Evolutionary conservation across 495 filamentous ascomycete species (phyloP), one percentile per base, ranked within the genome.

Genomic region (Copromyces sp.): DNA sequence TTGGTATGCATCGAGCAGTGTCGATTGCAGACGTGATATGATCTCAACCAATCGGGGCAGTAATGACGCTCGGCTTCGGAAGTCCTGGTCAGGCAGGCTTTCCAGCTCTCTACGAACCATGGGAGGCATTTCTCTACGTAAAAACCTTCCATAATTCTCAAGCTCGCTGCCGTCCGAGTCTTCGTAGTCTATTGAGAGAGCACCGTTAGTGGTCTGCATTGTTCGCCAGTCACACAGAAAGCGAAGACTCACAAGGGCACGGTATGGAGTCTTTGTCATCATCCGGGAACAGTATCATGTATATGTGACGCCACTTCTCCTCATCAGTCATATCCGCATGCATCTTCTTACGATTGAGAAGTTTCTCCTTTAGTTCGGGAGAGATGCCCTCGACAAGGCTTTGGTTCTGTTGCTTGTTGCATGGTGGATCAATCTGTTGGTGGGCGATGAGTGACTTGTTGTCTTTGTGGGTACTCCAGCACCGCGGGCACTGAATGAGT

Each of bases 301-400:
- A 84, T 5, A 84, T 84, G 17, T 84, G 82, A 37, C 72, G 77
- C 83, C 83, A 84, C 65, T 82, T 82, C 69, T 84, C 82, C 68
- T 81, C 80, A 45, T 84, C 83, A 4, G 81, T 83, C 75, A 81
- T 81, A 68, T 81, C 77, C 1, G 77, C 77, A 20, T 81, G 77
- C 9, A 75, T 78, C 77, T 80, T 84, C 47, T 81, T 84, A 2
- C 83, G 75, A 40, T 80, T 81, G 9, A 79, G 80, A 14, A 84
- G 73, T 61, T 75, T 80, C 68, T 80, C 76, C 39, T 80, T 77
- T 20, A 79, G 77, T 29, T 80, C 79, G 24, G 78, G 79, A 39
- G 77, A 76, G 45, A 79, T 78, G 0, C 79, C 75, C 37, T 80
- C 77, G 20, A 79, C 73, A 0, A 73, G 69, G 1, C 71, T 69